Base-by-base conservation (phyloP, 2,329 filamentous ascomycete species). In the Trichothecium sympodiale region DNA sequence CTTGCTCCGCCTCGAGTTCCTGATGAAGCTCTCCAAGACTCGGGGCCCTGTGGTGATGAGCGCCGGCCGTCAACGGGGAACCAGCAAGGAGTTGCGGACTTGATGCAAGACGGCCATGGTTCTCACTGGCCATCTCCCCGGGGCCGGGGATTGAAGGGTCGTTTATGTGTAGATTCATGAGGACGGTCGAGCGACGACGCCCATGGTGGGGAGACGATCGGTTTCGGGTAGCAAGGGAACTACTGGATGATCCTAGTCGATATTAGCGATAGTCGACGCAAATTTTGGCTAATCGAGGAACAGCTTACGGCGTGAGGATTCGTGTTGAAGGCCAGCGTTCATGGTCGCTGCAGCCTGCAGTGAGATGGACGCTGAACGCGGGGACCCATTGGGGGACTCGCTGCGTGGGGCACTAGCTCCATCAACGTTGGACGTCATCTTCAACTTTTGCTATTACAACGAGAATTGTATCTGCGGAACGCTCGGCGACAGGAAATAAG, bases 11-110 rank as follows among this genome's bases (percentile, higher is more conserved):
- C 55, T 87, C 82, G 2, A 87, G 65, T 56, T 86, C 80, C 52
- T 87, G 82, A 46, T 87, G 81, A 29, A 87, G 71, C 55, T 86
- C 81, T 14, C 82, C 82, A 42, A 87, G 56, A 51, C 81, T 86
- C 3, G 80, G 80, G 1, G 78, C 62, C 33, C 82, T 68, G 44
- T 75, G 40, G 49, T 83, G 80, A 45, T 75, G 69, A 13, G 76
- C 71, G 45, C 77, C 74, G 25, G 52, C 54, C 36, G 59, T 49
- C 34, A 64, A 53, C 7, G 71, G 66, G 8, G 69, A 72, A 38
- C 62, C 50, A 39, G 68, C 56, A 4, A 69, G 43, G n/a, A 60
- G 59, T 38, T 62, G 64, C 29, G 66, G 64, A 45, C 66, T 69
- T n/a, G 46, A 40, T 17, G 44, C 38, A 13, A 45, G 46, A 42